Evolutionary conservation across 2,329 filamentous ascomycete genomes (phyloP).

Genomic region (Colletotrichum godetiae): DNA sequence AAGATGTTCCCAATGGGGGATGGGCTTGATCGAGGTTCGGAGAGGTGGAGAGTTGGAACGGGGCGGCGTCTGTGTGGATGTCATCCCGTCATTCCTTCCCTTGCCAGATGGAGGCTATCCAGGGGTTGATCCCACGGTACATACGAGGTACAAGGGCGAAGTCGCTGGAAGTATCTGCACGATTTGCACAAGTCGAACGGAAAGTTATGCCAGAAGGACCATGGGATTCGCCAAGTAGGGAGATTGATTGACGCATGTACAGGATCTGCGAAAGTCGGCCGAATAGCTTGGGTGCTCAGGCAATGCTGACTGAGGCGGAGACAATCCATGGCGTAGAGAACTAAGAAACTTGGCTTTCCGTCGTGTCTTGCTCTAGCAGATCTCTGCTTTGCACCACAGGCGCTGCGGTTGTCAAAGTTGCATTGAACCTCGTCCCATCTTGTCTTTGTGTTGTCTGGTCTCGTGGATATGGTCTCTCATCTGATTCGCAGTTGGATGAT

Average conservation of each 20-base stretch:
- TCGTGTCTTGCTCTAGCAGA: neutral
- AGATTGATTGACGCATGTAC: neutral
- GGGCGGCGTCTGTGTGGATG: neutral
- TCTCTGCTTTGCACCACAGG: neutral
- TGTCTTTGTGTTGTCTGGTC: neutral
- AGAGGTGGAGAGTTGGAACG: neutral
- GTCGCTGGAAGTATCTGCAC: neutral
- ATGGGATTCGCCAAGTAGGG: neutral
- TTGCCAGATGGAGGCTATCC: neutral
- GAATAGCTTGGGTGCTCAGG: neutral
- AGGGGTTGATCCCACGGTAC: neutral
- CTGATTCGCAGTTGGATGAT: neutral
- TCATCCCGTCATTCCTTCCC: neutral
- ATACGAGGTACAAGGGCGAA: neutral
- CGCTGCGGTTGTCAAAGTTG: neutral
- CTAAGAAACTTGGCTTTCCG: neutral
- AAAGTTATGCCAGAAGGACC: neutral
- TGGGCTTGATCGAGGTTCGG: neutral
- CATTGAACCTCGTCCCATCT: neutral
- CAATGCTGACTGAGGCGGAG: neutral
- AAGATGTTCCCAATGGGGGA: neutral
- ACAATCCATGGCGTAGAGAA: neutral
- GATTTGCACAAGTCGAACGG: neutral
- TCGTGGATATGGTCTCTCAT: neutral
- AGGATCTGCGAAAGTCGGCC: neutral